Base-by-base conservation (phyloP, 2,329 filamentous ascomycete species). In the Aspergillus sp. region DNA sequence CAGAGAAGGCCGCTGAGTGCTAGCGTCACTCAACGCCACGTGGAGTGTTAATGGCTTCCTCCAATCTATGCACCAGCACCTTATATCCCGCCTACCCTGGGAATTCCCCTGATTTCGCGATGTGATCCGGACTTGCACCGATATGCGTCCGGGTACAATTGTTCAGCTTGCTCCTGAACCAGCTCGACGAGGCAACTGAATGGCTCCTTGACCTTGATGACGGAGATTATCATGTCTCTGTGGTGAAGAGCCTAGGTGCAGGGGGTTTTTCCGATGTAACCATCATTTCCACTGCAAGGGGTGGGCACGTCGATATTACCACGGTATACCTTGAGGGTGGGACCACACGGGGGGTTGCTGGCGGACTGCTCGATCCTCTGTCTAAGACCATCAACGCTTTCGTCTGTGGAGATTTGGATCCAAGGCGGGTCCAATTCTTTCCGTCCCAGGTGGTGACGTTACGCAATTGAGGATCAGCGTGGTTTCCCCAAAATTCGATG, bases 201-300 rank as follows among this genome's bases (percentile, higher is more conserved):
- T 55, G 55, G 36, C 42, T 42, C 8, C 32, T 60, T 13, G 38
- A 38, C 12, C 43, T 55, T 6, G 43, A 53, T 2, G 44, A 76
- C 66, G 54, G 39, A 8, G 26, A 47, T 22, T 48, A 56, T 18
- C 38, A 22, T 5, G 54, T 52, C 3, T 56, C 48, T 8, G 39
- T 56, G 3, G 54, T 41, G n/a, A 56, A 56, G 48, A 41, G 30
- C 12, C 34, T 51, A 11, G 48, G 48, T 7, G 48, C 54, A 3
- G 54, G 48, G 3, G 48, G 48, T n/a, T 24, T 56, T 7, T 56
- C 41, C 1, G 54, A 52, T 24, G 42, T 56, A 8, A 47, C 48
- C 3, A 20, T 56, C 17, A 56, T 48, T n/a, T 56, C 54, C 4
- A 56, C 48, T 34, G 30, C 48, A 1, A 42, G 54, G 1, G 6